Conservation (phyloP, 768 basidiomycete genomes). For the Lactifluus piperatus region DNA sequence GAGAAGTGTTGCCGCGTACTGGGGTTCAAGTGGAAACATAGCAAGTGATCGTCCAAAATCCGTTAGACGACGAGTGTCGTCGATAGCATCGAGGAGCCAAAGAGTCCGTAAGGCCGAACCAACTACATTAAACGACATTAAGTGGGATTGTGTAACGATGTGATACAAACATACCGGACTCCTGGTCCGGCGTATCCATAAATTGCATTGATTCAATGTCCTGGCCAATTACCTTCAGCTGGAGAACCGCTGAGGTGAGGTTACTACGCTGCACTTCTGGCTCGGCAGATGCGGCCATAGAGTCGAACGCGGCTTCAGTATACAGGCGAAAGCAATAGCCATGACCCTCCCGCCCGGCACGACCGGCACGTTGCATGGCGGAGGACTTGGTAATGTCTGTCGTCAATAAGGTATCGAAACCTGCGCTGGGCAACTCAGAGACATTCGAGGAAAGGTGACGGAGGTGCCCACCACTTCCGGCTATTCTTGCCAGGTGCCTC, state of each 20-base stretch:
- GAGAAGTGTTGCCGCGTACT: slow-evolving; percentile 68
- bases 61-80: slow-evolving; percentile 57
- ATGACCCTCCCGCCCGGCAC: slow-evolving; percentile 89
- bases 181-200: slow-evolving; percentile 77
- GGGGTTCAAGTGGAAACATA: slow-evolving; percentile 85
- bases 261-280: slow-evolving; percentile 91
- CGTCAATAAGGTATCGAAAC: slow-evolving; percentile 80
- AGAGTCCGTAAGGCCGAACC: slow-evolving; percentile 59
- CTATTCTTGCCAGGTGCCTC: slow-evolving; percentile 60
- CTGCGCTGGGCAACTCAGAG: slow-evolving; percentile 31
- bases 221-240: slow-evolving; percentile 77
- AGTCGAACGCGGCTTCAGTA: slow-evolving; percentile 69
- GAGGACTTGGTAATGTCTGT: slow-evolving; percentile 83
- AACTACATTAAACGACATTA: slow-evolving; percentile 32
- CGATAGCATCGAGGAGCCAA: slow-evolving; percentile 72
- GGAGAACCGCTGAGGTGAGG: slow-evolving; percentile 73
- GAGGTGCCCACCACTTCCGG: slow-evolving; percentile 50
- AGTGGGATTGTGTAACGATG: neutral
- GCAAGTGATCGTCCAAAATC: slow-evolving; percentile 77
- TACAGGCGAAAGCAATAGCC: slow-evolving; percentile 92
- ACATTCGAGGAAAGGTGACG: neutral
- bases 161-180: slow-evolving; percentile 50
- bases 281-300: slow-evolving; percentile 55
- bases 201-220: slow-evolving; percentile 76
- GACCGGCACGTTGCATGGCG: slow-evolving; percentile 89